These are phyloP conservation scores for Oryza nivara DNA, from an alignment of 176 grass and related monocot genomes.

Conservation along the genomic window DNA sequence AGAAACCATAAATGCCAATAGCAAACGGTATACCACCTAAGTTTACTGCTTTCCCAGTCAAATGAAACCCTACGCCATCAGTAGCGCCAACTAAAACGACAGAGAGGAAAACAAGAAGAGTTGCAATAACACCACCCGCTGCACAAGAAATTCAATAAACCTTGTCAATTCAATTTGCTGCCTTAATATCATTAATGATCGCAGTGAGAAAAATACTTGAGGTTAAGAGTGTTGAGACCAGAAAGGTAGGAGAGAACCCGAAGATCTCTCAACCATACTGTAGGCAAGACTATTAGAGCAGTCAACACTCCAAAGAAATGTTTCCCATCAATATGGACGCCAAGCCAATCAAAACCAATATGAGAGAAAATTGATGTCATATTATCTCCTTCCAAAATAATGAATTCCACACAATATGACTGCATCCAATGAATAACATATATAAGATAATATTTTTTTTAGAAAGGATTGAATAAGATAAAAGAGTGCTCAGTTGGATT, in stretches of 20 bases:
- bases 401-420: slow-evolving; percentile 97
- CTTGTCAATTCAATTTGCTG: background rate
- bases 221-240: slow-evolving; percentile 48
- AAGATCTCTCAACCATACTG: slow-evolving; percentile 86
- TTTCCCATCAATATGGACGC: slow-evolving; percentile 64
- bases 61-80: slow-evolving; percentile 70
- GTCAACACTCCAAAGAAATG: slow-evolving; percentile 85
- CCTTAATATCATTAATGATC: slow-evolving; percentile 27
- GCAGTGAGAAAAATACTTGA: background rate
- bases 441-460: slow-evolving; percentile 15
- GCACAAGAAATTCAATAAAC: slow-evolving; percentile 8
- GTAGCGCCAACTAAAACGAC: slow-evolving; percentile 62
- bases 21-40: slow-evolving; percentile 82
- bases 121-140: slow-evolving; percentile 77
- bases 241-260: slow-evolving; percentile 91
- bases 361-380: slow-evolving; percentile 77
- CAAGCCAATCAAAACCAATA: slow-evolving; percentile 57
- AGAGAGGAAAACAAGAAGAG: slow-evolving; percentile 74
- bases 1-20: slow-evolving; percentile 94
- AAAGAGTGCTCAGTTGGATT: background rate
- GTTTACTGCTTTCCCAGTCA: slow-evolving; percentile 64
- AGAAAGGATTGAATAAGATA: background rate
- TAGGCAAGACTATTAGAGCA: slow-evolving; percentile 81
- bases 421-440: slow-evolving; percentile 48
- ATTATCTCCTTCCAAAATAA: slow-evolving; percentile 96